phyloP scores from a whole-genome alignment of 331 rosid species.

The Phaseolus coccineus region DNA sequence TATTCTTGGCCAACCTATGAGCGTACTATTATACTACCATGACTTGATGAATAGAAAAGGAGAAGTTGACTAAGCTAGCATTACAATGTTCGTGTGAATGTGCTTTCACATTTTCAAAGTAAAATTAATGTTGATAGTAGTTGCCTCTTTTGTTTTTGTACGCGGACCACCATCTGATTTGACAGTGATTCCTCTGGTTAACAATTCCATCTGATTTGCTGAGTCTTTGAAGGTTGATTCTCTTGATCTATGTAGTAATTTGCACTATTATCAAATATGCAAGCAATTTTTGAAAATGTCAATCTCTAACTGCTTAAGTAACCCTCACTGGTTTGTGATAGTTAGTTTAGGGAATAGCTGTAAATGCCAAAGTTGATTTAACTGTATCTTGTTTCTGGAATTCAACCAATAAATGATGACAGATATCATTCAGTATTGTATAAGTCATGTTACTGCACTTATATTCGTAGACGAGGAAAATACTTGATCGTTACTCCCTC shows the following conservation, averaged over 20 bases:
- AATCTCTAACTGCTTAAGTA: not conserved
- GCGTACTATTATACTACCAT: constrained; percentile 88
- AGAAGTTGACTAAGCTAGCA: constrained; percentile 49
- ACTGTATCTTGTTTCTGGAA: constrained; percentile 12
- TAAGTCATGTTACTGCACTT: not conserved
- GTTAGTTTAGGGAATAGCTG: not conserved
- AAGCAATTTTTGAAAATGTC: constrained; percentile 45
- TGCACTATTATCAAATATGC: not conserved
- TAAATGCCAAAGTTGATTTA: not conserved
- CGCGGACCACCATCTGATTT: constrained; percentile 28
- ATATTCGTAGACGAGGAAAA: not conserved
- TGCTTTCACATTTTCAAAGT: constrained; percentile 25
- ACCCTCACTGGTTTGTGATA: not conserved
- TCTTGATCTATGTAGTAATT: constrained; percentile 33
- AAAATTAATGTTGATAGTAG: constrained; percentile 50
- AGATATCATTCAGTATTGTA: not conserved
- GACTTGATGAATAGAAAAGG: constrained; percentile 88
- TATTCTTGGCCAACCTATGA: constrained; percentile 96
- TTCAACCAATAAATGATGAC: constrained; percentile 4
- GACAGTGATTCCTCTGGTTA: constrained; percentile 22
- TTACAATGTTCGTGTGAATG: constrained; percentile 28
- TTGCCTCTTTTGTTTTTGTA: constrained; percentile 26
- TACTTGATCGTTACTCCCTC: too few relatives aligned
- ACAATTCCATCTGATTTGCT: constrained; percentile 32
- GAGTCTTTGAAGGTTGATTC: constrained; percentile 18